These are phyloP conservation scores for Cyclospora cayetanensis DNA, from an alignment of 169 alveolate genomes.

Conservation along the genomic window DNA sequence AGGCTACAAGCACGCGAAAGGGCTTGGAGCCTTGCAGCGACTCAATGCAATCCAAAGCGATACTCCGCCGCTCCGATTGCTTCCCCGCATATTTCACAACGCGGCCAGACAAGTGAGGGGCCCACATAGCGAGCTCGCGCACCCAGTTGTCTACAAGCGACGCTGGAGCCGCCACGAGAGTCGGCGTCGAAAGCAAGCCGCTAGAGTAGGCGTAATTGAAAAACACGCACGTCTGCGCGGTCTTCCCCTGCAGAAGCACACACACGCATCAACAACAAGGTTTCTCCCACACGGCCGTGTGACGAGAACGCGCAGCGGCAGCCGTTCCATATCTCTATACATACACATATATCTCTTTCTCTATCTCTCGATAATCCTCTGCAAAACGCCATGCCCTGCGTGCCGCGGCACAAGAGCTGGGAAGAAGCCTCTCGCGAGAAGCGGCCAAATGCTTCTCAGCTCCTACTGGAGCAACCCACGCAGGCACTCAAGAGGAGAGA, in stretches of 20 bases:
- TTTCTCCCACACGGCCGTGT: background rate
- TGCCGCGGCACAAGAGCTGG: no score
- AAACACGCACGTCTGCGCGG: constrained; percentile 75
- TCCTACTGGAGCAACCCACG: no score
- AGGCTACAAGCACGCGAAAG: constrained; percentile 41
- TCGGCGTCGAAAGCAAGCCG: constrained; percentile 71
- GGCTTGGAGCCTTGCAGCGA: background rate
- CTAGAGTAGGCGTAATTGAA: constrained; percentile 69
- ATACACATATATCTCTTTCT: background rate
- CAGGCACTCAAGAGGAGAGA: no score
- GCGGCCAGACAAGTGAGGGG: constrained; percentile 80
- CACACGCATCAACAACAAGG: background rate
- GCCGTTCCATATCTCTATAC: background rate
- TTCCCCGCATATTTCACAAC: constrained; percentile 80
- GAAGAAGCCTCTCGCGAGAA: no score
- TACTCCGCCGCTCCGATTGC: constrained; percentile 69
- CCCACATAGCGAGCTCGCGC: constrained; percentile 82
- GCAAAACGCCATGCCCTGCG: no score
- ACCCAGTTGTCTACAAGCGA: constrained; percentile 85
- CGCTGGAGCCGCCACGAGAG: constrained; percentile 84
- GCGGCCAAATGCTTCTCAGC: no score
- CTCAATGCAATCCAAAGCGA: constrained; percentile 62
- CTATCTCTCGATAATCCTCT: background rate
- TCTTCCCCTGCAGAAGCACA: constrained; percentile 70
- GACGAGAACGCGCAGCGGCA: background rate